Conservation (phyloP, 75 land plant species). For the Pinus albicaulis region DNA sequence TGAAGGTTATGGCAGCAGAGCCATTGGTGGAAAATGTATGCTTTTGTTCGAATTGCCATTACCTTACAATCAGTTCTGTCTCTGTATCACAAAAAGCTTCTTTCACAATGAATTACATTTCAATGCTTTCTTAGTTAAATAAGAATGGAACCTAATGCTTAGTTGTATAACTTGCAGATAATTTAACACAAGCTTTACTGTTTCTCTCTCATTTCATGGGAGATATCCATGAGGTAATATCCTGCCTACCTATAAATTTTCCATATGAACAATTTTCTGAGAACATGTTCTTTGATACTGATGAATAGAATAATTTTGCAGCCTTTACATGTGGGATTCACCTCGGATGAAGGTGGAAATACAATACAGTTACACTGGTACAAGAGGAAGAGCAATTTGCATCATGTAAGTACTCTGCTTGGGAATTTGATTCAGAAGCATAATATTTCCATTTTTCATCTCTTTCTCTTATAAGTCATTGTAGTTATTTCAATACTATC, state of each 20-base stretch:
- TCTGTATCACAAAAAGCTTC: too few species aligned
- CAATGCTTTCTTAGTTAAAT: too few species aligned
- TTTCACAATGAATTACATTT: too few species aligned
- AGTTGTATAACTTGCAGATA: slow-evolving; percentile 25
- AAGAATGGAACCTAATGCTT: too few species aligned
- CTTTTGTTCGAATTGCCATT: neutral
- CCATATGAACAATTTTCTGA: too few species aligned
- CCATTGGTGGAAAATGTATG: neutral
- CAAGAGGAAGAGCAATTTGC: slow-evolving; percentile 63
- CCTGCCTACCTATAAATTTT: neutral
- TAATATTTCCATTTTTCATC: neutral
- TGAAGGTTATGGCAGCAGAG: slow-evolving; percentile 17
- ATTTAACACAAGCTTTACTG: slow-evolving; percentile 54
- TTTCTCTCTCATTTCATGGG: slow-evolving; percentile 63
- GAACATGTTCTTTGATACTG: neutral
- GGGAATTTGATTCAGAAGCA: neutral
- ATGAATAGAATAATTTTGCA: slow-evolving; percentile 13
- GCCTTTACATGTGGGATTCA: slow-evolving; percentile 93
- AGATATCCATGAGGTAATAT: slow-evolving; percentile 57
- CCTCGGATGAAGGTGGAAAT: slow-evolving; percentile 84
- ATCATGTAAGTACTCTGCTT: slow-evolving; percentile 55
- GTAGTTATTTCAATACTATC: too few species aligned
- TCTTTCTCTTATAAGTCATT: too few species aligned
- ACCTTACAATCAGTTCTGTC: too few species aligned
- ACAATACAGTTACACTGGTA: slow-evolving; percentile 73